phyloP scores from a whole-genome alignment of 129 eudicot genomes.

The Chrysanthemum lavandulifolium region DNA sequence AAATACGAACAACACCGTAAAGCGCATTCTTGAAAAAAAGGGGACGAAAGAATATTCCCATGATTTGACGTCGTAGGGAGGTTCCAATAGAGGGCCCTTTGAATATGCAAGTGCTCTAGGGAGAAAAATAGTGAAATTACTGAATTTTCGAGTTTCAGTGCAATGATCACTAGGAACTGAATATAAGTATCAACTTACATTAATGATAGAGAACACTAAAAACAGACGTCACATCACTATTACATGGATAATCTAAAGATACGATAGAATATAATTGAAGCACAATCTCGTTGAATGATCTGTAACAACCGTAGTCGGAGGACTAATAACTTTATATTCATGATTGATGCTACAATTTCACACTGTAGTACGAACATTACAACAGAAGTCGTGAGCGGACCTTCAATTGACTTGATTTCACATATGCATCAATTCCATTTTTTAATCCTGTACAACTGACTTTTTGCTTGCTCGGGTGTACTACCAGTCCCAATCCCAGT shows the following conservation, averaged over 20 bases:
- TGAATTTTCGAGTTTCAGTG: too few relatives aligned
- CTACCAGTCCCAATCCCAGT: slow-evolving; percentile 40
- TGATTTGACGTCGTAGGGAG: too few relatives aligned
- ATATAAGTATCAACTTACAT: too few relatives aligned
- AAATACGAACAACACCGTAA: too few relatives aligned
- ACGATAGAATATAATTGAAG: neutral
- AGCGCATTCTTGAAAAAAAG: too few relatives aligned
- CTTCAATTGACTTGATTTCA: slow-evolving; percentile 5
- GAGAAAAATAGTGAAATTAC: too few relatives aligned
- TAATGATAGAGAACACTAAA: too few relatives aligned
- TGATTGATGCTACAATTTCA: neutral
- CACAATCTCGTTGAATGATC: neutral
- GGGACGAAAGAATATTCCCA: too few relatives aligned
- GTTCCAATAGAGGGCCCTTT: too few relatives aligned
- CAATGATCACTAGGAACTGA: too few relatives aligned
- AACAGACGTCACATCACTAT: neutral
- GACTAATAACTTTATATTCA: slow-evolving; percentile 7
- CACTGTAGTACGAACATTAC: neutral
- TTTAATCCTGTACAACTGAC: slow-evolving; percentile 20
- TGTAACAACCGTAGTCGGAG: neutral
- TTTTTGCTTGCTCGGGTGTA: neutral
- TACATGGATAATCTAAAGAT: neutral
- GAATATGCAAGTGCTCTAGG: too few relatives aligned
- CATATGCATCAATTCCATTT: slow-evolving; percentile 13
- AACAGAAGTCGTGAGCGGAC: neutral